phyloP scores from a whole-genome alignment of 2,329 filamentous ascomycete genomes.

The Diplocarpon mali region DNA sequence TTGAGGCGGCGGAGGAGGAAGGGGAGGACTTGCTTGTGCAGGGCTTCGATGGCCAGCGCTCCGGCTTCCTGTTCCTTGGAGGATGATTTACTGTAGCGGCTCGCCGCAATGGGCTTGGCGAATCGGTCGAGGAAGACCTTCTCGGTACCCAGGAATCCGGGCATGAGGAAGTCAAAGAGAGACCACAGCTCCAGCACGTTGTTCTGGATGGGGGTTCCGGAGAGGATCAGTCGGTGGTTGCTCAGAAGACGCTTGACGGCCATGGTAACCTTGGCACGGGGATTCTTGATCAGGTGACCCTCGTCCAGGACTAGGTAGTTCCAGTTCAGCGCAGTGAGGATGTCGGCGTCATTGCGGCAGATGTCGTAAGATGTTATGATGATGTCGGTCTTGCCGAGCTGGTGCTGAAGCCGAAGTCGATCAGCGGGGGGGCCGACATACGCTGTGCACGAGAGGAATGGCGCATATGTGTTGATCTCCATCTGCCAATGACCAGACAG shows the following conservation, averaged over 20 bases:
- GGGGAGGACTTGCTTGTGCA: conserved; percentile 95
- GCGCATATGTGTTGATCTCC: conserved; percentile 90
- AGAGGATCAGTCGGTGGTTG: conserved; percentile 92
- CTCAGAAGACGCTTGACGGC: conserved; percentile 83
- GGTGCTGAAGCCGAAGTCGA: conserved; percentile 57
- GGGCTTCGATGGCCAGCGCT: conserved; percentile 89
- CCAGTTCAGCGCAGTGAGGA: conserved; percentile 76
- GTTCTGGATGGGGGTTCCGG: conserved; percentile 94
- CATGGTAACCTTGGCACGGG: conserved; percentile 87
- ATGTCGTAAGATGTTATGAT: conserved; percentile 98
- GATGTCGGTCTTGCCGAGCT: conserved; percentile 71
- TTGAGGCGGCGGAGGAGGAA: conserved; percentile 94
- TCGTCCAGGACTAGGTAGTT: conserved; percentile 97
- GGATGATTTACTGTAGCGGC: conserved; percentile 90
- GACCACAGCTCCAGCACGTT: conserved; percentile 97
- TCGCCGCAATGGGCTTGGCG: conserved; percentile 81
- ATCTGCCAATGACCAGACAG: conserved; percentile 98
- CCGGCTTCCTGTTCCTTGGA: conserved; percentile 98
- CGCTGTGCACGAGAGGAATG: conserved; percentile 79
- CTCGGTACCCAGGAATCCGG: conserved; percentile 89
- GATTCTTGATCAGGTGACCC: conserved; percentile 97
- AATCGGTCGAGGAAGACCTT: conserved; percentile 92
- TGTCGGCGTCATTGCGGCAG: conserved; percentile 86
- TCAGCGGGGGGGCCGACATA: conserved; percentile 86
- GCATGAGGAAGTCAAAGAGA: conserved; percentile 97